Conservation (phyloP, 164 flowering plant species). For the Macadamia tetraphylla region DNA sequence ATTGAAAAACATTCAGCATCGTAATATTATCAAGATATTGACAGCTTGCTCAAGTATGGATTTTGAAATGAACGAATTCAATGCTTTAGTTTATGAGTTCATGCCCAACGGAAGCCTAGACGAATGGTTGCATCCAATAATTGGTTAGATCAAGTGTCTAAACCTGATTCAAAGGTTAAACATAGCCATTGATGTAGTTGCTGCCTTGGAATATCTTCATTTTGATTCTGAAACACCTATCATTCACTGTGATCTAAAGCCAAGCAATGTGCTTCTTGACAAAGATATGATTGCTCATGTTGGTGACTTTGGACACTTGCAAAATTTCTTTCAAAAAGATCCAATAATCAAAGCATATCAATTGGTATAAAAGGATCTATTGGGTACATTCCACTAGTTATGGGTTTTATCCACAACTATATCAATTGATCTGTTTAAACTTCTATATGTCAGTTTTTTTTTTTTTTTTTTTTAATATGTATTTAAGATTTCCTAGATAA, state of each 20-base stretch:
- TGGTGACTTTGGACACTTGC: conserved; percentile 33
- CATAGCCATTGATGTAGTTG: conserved; percentile 33
- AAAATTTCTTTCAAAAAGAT: conserved; percentile 11
- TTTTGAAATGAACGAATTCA: conserved; percentile 25
- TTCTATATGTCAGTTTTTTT: too few relatives aligned
- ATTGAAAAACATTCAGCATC: conserved; percentile 25
- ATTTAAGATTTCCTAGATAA: too few relatives aligned
- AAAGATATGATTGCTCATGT: conserved; percentile 29
- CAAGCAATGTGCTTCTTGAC: conserved; percentile 31
- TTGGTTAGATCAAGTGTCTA: conserved; percentile 5
- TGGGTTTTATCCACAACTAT: neutral
- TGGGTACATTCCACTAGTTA: conserved; percentile 44
- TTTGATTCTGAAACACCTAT: conserved; percentile 16
- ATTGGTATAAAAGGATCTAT: conserved; percentile 26
- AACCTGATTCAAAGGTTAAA: conserved; percentile 24
- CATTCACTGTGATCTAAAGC: conserved; percentile 34
- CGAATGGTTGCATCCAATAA: conserved; percentile 23
- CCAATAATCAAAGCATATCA: conserved; percentile 14
- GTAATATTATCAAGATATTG: conserved; percentile 32
- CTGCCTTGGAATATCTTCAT: conserved; percentile 35
- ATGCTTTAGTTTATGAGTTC: conserved; percentile 27
- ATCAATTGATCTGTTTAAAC: too few relatives aligned
- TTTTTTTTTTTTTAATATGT: too few relatives aligned
- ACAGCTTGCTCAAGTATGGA: conserved; percentile 26
- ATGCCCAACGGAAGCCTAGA: conserved; percentile 38